These are phyloP conservation scores for Cercophora samala DNA, from an alignment of 495 filamentous ascomycete species.

Conservation along the genomic window DNA sequence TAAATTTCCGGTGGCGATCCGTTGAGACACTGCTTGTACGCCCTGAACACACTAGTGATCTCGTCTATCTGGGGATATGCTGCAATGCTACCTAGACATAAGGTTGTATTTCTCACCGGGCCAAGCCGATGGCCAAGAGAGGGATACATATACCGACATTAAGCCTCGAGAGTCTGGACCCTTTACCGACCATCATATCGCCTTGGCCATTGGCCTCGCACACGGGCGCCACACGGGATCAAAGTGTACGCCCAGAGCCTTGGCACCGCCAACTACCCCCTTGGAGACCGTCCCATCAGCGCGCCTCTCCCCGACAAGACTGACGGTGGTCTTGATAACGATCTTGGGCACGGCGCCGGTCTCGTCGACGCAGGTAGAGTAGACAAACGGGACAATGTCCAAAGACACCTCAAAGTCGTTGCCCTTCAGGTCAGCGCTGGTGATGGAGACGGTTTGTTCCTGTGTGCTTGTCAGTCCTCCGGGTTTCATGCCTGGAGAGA, in stretches of 20 bases:
- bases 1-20: background rate
- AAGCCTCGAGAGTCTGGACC: background rate
- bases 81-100: background rate
- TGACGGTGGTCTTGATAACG: slow-evolving; percentile 21
- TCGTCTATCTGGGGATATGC: background rate
- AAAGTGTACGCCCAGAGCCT: slow-evolving; percentile 24
- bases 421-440: slow-evolving; percentile 12
- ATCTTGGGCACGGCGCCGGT: slow-evolving; percentile 21
- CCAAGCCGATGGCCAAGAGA: background rate
- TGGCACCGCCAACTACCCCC: slow-evolving; percentile 19
- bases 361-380: slow-evolving; percentile 23
- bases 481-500: background rate
- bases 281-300: slow-evolving; percentile 17
- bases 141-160: background rate
- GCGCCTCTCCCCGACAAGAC: slow-evolving; percentile 15
- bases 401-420: slow-evolving; percentile 20
- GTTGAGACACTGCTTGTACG: background rate
- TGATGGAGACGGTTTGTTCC: slow-evolving; percentile 13
- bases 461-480: slow-evolving; percentile 1
- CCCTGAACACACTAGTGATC: background rate
- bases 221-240: slow-evolving; percentile 25
- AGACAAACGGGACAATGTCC: slow-evolving; percentile 19
- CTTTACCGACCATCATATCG: background rate
- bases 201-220: slow-evolving; percentile 10
- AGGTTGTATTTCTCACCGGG: background rate